These are phyloP conservation scores for Phaeoacremonium minimum DNA, from an alignment of 2,329 filamentous ascomycete species.

Conservation along the genomic window DNA sequence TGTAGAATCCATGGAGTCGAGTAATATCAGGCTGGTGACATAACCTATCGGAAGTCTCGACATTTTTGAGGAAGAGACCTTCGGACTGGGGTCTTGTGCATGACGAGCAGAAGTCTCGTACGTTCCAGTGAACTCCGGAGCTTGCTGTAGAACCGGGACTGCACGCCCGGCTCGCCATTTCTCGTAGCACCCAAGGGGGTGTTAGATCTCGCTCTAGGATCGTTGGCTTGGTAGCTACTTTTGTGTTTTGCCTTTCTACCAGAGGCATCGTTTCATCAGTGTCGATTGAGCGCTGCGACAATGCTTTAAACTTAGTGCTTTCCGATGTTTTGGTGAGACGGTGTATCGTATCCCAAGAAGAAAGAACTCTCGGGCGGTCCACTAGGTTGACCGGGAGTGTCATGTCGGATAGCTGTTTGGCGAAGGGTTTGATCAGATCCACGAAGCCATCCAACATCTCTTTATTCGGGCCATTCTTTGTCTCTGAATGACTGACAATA, in stretches of 20 bases:
- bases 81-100: slow-evolving; percentile 63
- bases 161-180: slow-evolving; percentile 48
- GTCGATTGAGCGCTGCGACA: slow-evolving; percentile 41
- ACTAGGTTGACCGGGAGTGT: slow-evolving; percentile 78
- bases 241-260: too few species aligned
- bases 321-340: slow-evolving; percentile 19
- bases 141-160: slow-evolving; percentile 57
- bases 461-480: slow-evolving; percentile 23
- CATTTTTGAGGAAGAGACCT: slow-evolving; percentile 63
- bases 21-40: slow-evolving; percentile 76
- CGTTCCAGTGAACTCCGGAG: slow-evolving; percentile 57
- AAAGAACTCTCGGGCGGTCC: slow-evolving; percentile 68
- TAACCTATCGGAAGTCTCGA: slow-evolving; percentile 59
- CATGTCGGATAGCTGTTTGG: slow-evolving; percentile 74
- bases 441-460: slow-evolving; percentile 39
- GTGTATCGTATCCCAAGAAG: slow-evolving; percentile 61
- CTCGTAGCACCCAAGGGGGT: too few species aligned
- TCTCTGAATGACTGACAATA: slow-evolving; percentile 39
- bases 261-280: too few species aligned
- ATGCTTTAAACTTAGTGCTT: slow-evolving; percentile 35
- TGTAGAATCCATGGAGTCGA: slow-evolving; percentile 69
- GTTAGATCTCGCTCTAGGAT: too few species aligned
- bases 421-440: slow-evolving; percentile 68
- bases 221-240: too few species aligned
- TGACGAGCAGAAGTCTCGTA: slow-evolving; percentile 56